Base-by-base conservation (phyloP, 192 early-diverging fungal genomes). In the Coemansia biformis region DNA sequence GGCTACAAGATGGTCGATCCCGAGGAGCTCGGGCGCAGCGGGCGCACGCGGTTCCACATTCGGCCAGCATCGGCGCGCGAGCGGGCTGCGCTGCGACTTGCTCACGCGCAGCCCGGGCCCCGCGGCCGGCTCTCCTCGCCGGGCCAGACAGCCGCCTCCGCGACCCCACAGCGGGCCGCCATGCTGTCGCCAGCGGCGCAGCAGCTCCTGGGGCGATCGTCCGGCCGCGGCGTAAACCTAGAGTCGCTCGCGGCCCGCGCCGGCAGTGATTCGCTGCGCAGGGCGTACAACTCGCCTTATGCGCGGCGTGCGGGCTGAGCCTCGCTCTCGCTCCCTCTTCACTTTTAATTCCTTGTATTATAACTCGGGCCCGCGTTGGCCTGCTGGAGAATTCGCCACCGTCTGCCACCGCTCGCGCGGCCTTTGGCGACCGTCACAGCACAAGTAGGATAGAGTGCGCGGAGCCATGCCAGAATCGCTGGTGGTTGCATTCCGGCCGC, bases 401-500 rank as follows among this genome's bases (percentile, higher is more conserved):
- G n/a, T n/a, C n/a, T n/a, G n/a, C n/a, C n/a, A n/a, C n/a, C n/a
- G n/a, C n/a, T n/a, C n/a, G n/a, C n/a, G n/a, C n/a, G n/a, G n/a
- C n/a, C n/a, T n/a, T n/a, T n/a, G n/a, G n/a, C n/a, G n/a, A n/a
- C n/a, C n/a, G n/a, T n/a, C n/a, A n/a, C n/a, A n/a, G n/a, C n/a
- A n/a, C n/a, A n/a, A n/a, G n/a, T n/a, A n/a, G n/a, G n/a, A n/a
- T n/a, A n/a, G n/a, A n/a, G n/a, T n/a, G n/a, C n/a, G n/a, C n/a
- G n/a, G 11, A 24, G 49, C 26, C 40, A 85, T 84, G 83, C 67
- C 76, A 11, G 80, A 84, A 56, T 71, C 63, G 29, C 68, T 86
- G 42, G 71, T 78, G n/a, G 73, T 88, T 22, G 70, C 73, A 16
- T 84, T 85, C 40, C 62, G 72, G 7, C 81, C 84, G 21, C 51